Evolutionary conservation across 169 alveolate genomes (phyloP).

Genomic region (Blepharisma undulans): DNA sequence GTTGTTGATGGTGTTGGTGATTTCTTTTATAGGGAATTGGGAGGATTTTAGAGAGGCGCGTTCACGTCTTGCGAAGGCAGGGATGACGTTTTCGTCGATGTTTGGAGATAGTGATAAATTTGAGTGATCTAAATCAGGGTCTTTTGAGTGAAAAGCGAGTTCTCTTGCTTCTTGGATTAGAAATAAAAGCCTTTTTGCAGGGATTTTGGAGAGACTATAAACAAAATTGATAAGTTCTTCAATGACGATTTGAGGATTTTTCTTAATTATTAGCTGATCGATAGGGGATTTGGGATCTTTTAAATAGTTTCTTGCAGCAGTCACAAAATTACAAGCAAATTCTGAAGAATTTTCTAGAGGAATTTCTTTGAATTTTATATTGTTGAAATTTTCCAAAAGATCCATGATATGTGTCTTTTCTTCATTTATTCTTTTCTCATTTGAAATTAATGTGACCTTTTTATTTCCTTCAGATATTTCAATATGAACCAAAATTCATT

Average conservation of each 20-base stretch:
- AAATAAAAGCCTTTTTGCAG: neutral
- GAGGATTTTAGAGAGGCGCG: neutral
- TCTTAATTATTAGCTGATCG: neutral
- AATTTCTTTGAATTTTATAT: neutral
- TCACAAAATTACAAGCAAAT: neutral
- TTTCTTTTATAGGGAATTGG: neutral
- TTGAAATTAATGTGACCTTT: neutral
- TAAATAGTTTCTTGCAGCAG: neutral
- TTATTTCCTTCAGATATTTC: neutral
- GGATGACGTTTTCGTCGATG: neutral
- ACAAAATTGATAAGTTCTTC: neutral
- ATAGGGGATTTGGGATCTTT: neutral
- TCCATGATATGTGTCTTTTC: neutral
- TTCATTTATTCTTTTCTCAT: neutral
- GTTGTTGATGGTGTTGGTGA: neutral
- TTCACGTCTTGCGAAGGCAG: neutral
- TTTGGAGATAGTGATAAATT: neutral
- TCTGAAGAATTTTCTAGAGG: neutral
- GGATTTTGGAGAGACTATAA: neutral
- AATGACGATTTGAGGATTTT: neutral
- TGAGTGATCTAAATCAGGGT: neutral
- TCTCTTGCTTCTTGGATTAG: neutral
- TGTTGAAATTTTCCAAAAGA: neutral
- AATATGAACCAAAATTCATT: neutral
- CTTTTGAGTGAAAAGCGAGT: neutral